Evolutionary conservation across 768 basidiomycete genomes (phyloP), one percentile per base, ranked within the genome.

Genomic region (Boletellus ananas): DNA sequence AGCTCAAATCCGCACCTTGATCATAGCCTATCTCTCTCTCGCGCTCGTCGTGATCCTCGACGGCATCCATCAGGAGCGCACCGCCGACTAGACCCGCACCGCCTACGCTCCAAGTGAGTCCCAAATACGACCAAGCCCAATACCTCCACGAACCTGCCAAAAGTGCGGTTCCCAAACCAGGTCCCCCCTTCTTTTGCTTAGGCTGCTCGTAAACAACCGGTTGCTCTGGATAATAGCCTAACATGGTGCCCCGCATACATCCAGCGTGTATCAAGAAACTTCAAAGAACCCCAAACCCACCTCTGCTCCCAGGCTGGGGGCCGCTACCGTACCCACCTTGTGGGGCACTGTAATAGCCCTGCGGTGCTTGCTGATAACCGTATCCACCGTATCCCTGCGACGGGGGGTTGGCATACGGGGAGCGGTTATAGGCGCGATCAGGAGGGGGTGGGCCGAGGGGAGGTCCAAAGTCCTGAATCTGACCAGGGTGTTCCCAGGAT

Each of bases 401-500:
- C 10, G 63, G 69, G 29, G 44, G 47, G 20, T 29, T 44, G 9
- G 51, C 52, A 21, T 72, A 71, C 4, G 70, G 70, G 16, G 67
- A 65, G 38, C 58, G 64, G 37, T 36, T 69, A 56, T 59, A 62
- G 50, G 31, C 57, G 39, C 66, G 67, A 57, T 69, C 67, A 20
- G 68, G 77, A 0, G 84, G 83, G 0, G 84, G 83, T 9, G 79
- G 71, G 17, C 75, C 74, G 0, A 56, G 37, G 0, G 76, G 73
- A 13, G 73, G 60, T 2, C 54, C 62, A 47, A 57, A 77, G 53
- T 65, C 64, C 20, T 66, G 59, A 0, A 64, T 61, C 7, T 73
- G 75, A 4, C 82, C 84, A n/a, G 88, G 88, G 57, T 89, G 88
- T 0, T 70, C 73, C 88, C 88, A 90, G 13, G 75, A 78, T 34